Base-by-base conservation (phyloP, 2,329 filamentous ascomycete genomes). In the Sporothrix schenckii region DNA sequence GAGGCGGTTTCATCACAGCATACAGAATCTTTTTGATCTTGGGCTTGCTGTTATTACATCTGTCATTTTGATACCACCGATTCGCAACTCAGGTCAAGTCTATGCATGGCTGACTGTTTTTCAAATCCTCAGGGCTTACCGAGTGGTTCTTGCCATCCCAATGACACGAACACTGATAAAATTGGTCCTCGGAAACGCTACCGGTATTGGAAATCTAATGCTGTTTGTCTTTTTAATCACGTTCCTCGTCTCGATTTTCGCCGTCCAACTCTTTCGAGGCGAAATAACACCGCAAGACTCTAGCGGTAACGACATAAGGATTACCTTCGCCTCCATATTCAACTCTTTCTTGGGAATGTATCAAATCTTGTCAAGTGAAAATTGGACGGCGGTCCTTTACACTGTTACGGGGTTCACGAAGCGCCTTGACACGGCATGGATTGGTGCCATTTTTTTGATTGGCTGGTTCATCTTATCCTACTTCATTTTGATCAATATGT, bases 261-360 rank as follows among this genome's bases (percentile, higher is more conserved):
- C 95, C 7, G 89, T 91, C 1, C 94, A 99, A 78, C 87, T 99
- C 4, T 97, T 99, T 77, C 90, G 95, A 49, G 94, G 94, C 41
- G 90, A 97, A 75, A 87, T 98, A 39, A 90, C 92, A 0, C 76
- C 84, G 44, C 75, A 83, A n/a, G 87, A 92, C 74, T 79, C 82
- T 2, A 78, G 81, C n/a, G 91, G 89, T 2, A 82, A 91, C 2
- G 80, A 86, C 2, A 88, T 92, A 72, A 81, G 86, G 27, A 87
- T 95, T 54, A 91, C 92, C 0, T 99, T 99, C 78, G 89, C 88
- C 77, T 92, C 92, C 52, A 95, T 99, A 49, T 99, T 91, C 83
- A 98, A 98, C 77, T 92, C 93, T 0, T 99, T 99, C 77, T 84
- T 99, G 19, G 95, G 94, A 70, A 98, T 99, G 93, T 99, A 99